phyloP scores from a whole-genome alignment of 306 rosid genomes.

The Malus sylvestris region DNA sequence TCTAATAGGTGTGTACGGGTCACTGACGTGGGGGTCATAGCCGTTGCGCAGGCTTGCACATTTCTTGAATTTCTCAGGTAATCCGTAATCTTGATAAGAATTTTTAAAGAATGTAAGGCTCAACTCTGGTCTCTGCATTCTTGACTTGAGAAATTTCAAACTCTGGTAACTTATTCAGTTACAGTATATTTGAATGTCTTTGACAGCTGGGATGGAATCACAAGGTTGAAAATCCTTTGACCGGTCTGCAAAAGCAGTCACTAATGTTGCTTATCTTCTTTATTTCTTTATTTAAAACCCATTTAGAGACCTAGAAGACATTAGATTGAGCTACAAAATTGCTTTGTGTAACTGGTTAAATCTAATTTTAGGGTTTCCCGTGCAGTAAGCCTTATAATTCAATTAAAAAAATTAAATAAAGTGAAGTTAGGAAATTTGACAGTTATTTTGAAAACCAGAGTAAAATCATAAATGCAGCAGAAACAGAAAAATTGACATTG shows the following conservation, averaged over 20 bases:
- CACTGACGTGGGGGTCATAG: slow-evolving; percentile 65
- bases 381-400: not conserved
- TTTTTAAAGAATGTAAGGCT: slow-evolving; percentile 3
- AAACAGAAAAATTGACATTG: not conserved
- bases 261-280: not conserved
- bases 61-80: slow-evolving; percentile 75
- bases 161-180: not conserved
- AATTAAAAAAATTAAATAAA: not conserved
- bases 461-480: too few relatives aligned
- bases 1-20: slow-evolving; percentile 61
- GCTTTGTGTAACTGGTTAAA: too few relatives aligned
- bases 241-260: not conserved
- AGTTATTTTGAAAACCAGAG: not conserved
- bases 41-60: slow-evolving; percentile 48
- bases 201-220: not conserved
- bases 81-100: slow-evolving; percentile 29
- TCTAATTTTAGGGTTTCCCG: too few relatives aligned
- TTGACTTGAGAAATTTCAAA: not conserved
- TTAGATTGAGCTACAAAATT: not conserved
- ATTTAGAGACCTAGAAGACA: not conserved
- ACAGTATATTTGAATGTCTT: not conserved
- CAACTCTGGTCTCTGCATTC: not conserved
- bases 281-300: not conserved
- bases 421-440: not conserved
- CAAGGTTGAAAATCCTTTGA: not conserved